Evolutionary conservation across 2,329 filamentous ascomycete species (phyloP).

Genomic region (Purpureocillium takamizusanense): DNA sequence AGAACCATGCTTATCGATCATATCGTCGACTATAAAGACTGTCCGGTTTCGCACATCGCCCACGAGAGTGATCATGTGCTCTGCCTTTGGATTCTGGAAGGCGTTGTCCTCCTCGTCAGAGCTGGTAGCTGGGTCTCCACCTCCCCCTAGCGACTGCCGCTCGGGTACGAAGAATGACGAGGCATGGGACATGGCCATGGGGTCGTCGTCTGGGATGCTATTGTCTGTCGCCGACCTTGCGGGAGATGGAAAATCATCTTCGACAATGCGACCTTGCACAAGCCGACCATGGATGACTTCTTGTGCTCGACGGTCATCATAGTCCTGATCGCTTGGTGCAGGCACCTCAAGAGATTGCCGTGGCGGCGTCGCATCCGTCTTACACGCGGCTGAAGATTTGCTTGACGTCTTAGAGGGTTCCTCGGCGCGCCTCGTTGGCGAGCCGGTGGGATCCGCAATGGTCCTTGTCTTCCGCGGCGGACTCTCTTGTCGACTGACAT

Average conservation of each 20-base stretch:
- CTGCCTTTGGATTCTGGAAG: slow-evolving; percentile 69
- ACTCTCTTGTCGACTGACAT: slow-evolving; percentile 8
- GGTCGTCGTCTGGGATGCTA: slow-evolving; percentile 60
- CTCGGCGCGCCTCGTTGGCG: slow-evolving; percentile 27
- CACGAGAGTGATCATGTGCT: slow-evolving; percentile 96
- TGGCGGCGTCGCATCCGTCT: slow-evolving; percentile 12
- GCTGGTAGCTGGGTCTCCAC: slow-evolving; percentile 70
- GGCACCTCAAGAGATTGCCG: slow-evolving; percentile 16
- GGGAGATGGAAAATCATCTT: slow-evolving; percentile 83
- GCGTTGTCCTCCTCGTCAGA: slow-evolving; percentile 91
- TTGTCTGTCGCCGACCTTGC: slow-evolving; percentile 60
- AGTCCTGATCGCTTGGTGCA: slow-evolving; percentile 37
- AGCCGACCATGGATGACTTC: slow-evolving; percentile 89
- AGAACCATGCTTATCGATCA: slow-evolving; percentile 94
- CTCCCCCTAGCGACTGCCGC: slow-evolving; percentile 65
- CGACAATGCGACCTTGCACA: slow-evolving; percentile 89
- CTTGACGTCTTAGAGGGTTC: slow-evolving; percentile 7
- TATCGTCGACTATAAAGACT: slow-evolving; percentile 94
- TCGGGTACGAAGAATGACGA: slow-evolving; percentile 71
- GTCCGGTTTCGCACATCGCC: slow-evolving; percentile 83
- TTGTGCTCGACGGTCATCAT: slow-evolving; percentile 71
- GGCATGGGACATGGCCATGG: slow-evolving; percentile 70
- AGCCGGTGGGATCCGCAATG: slow-evolving; percentile 33
- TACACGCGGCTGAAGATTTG: slow-evolving; percentile 5
- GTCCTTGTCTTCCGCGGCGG: slow-evolving; percentile 18